Conservation (phyloP, 2,329 filamentous ascomycete species). For the Gnomoniopsis smithogilvyi region DNA sequence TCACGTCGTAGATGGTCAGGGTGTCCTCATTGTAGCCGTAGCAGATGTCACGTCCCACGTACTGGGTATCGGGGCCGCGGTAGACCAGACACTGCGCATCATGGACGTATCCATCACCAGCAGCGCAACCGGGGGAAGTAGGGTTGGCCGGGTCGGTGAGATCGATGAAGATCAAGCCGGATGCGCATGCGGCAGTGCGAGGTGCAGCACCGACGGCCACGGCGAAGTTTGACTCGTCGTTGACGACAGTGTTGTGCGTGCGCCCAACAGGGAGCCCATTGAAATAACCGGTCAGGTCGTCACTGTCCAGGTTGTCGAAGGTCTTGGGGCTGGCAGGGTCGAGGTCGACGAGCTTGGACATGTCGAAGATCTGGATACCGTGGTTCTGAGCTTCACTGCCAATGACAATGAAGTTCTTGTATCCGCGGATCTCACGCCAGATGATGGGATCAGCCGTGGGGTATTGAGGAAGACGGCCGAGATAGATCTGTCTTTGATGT, state of each 20-base stretch:
- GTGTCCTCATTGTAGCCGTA: constrained; percentile 53
- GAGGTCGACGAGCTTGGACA: constrained; percentile 49
- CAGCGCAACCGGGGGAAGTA: constrained; percentile 50
- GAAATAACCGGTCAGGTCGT: constrained; percentile 35
- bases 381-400: constrained; percentile 44
- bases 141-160: constrained; percentile 51
- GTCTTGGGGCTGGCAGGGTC: constrained; percentile 35
- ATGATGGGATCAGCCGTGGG: constrained; percentile 28
- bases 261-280: constrained; percentile 33
- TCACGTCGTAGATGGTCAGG: constrained; percentile 50
- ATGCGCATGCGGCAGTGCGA: constrained; percentile 41
- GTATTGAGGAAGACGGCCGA: constrained; percentile 43
- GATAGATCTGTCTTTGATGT: constrained; percentile 28
- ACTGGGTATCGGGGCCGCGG: constrained; percentile 46
- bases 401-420: constrained; percentile 39
- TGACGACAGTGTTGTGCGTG: constrained; percentile 51
- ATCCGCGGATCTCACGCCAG: constrained; percentile 41
- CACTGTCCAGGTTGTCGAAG: constrained; percentile 28
- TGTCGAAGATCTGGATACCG: constrained; percentile 62
- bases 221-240: constrained; percentile 45
- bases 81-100: constrained; percentile 58
- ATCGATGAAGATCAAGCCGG: constrained; percentile 58
- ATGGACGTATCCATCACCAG: constrained; percentile 57
- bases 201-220: constrained; percentile 40
- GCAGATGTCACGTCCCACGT: constrained; percentile 50